Evolutionary conservation across 2,329 filamentous ascomycete genomes (phyloP), one percentile per base, ranked within the genome.

Genomic region (Colletotrichum lupini): DNA sequence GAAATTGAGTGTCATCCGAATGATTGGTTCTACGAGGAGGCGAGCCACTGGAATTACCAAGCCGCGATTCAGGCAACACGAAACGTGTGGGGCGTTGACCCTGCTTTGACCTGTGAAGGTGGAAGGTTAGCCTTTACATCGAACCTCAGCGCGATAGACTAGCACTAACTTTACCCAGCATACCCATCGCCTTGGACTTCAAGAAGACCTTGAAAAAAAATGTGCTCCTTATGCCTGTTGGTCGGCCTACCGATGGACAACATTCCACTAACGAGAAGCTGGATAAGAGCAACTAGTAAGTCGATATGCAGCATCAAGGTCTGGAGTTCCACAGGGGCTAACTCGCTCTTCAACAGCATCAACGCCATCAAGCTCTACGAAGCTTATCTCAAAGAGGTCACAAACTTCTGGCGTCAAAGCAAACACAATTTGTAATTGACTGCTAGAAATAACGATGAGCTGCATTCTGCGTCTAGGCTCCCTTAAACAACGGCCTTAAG

Each of bases 251-350:
- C 1, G 97, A 98, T 82, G 95, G 94, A 49, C 97, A 97, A 8
- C 97, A 99, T 85, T 97, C 95, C 32, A 97, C 98, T 84, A 99
- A 99, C 83, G 97, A 98, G 90, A 98, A 98, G 89, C 88, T 99
- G 69, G 97, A 99, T 83, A 95, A 93, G 89, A 91, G 90, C 81
- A 99, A 99, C 85, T 99, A 99, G 69, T 68, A n/a, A 58, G 69
- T 59, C 5, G 2, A 16, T 1, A 16, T 4, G n/a, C 28, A 8
- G 2, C 6, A 4, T 11, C 0, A 6, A 7, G 5, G 3, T 8
- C n/a, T 3, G 3, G 3, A 1, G 5, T 7, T 14, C 6, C 19
- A 12, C 1, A 5, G 22, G 24, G 61, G 42, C 66, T 72, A 30
- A 72, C 11, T 12, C 32, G 12, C 9, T 49, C 4, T 11, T 1